phyloP scores from a whole-genome alignment of 2,329 filamentous ascomycete genomes.

The Hortaea sp. region DNA sequence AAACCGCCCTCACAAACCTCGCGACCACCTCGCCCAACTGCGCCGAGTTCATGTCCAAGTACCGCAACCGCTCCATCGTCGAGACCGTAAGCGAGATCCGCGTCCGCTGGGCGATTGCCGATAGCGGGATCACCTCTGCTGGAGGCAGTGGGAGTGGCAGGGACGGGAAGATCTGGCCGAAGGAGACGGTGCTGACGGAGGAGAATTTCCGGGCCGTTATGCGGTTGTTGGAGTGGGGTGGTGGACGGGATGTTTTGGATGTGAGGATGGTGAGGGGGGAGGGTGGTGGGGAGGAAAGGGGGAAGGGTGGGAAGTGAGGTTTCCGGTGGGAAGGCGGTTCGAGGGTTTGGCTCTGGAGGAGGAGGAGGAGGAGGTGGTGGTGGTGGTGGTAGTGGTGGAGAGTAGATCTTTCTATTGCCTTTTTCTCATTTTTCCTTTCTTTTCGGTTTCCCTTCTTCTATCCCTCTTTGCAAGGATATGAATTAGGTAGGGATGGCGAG shows the following conservation, averaged over 20 bases:
- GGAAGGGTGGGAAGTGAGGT: too few species aligned
- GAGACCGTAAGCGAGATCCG: constrained; percentile 23
- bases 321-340: too few species aligned
- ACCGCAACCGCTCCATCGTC: constrained; percentile 21
- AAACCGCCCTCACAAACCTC: constrained; percentile 11
- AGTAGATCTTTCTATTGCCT: too few species aligned
- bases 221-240: constrained; percentile 16
- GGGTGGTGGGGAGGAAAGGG: not conserved
- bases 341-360: too few species aligned
- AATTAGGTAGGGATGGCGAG: too few species aligned
- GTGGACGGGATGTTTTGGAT: constrained; percentile 27
- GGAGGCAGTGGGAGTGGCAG: constrained; percentile 14
- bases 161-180: constrained; percentile 24
- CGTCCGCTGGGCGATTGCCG: constrained; percentile 21
- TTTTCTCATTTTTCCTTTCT: too few species aligned
- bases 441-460: too few species aligned
- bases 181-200: constrained; percentile 25
- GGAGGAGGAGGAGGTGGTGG: too few species aligned
- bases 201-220: constrained; percentile 25
- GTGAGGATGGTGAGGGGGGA: constrained; percentile 15
- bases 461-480: too few species aligned
- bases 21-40: constrained; percentile 22
- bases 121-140: too few species aligned
- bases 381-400: too few species aligned
- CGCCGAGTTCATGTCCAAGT: constrained; percentile 26